These are phyloP conservation scores for Solanum habrochaites DNA, from an alignment of 257 asterid genomes.

Conservation along the genomic window DNA sequence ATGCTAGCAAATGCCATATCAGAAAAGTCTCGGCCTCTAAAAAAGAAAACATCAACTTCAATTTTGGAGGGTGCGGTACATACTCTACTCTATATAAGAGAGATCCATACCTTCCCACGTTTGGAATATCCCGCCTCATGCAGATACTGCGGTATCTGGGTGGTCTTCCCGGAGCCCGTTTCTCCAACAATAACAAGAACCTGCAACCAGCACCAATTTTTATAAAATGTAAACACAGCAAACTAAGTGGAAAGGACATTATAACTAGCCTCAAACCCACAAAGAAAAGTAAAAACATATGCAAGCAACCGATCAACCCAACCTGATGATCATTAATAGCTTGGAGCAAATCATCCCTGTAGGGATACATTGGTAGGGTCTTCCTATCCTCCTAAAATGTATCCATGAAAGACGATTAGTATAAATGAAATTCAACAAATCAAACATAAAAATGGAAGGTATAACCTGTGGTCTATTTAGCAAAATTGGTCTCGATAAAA, in stretches of 20 bases:
- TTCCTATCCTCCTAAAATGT: slow-evolving; percentile 68
- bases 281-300: not conserved
- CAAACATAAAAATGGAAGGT: not conserved
- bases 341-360: slow-evolving; percentile 66
- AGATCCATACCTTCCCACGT: slow-evolving; percentile 56
- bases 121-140: slow-evolving; percentile 86
- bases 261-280: not conserved
- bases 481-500: not conserved
- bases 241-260: not conserved
- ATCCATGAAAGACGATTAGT: not conserved
- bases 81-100: not conserved
- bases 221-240: not conserved
- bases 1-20: not conserved
- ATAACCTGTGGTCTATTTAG: too few species aligned
- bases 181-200: slow-evolving; percentile 96
- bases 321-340: slow-evolving; percentile 80
- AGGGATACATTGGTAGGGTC: slow-evolving; percentile 71
- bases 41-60: not conserved
- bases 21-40: not conserved
- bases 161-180: slow-evolving; percentile 94
- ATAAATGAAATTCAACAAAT: not conserved
- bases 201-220: slow-evolving; percentile 20
- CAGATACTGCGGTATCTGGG: slow-evolving; percentile 92
- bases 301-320: slow-evolving; percentile 1
- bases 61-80: not conserved